A percentile compares a stretch with the other conserved stretches of the same genome.
phyloP scores from a whole-genome alignment of 2,329 filamentous ascomycete species.

The Xylariaceae sp. region DNA sequence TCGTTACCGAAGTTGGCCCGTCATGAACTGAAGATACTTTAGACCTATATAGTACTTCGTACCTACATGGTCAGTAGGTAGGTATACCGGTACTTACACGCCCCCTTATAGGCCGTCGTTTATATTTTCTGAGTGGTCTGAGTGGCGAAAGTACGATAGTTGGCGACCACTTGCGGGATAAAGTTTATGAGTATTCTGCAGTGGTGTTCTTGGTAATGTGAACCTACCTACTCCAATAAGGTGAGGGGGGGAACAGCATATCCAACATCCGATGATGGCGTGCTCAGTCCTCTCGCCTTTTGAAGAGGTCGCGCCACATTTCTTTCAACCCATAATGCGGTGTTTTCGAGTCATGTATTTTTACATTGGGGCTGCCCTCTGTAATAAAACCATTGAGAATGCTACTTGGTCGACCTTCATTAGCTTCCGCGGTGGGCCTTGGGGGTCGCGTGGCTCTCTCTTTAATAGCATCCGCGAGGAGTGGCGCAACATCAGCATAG shows the following conservation, averaged over 20 bases:
- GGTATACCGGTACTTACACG: neutral
- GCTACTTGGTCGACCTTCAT: conserved; percentile 41
- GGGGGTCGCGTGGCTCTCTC: conserved; percentile 55
- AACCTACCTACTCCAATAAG: neutral
- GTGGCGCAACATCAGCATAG: conserved; percentile 80
- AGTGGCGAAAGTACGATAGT: neutral
- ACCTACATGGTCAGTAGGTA: too few relatives aligned
- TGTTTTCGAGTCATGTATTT: conserved; percentile 68
- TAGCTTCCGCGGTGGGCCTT: conserved; percentile 39
- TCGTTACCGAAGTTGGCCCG: conserved; percentile 2
- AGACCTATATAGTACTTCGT: too few relatives aligned
- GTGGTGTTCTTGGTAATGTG: too few relatives aligned
- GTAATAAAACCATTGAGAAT: conserved; percentile 62
- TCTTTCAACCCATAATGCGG: conserved; percentile 82
- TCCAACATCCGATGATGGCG: neutral
- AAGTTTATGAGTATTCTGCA: too few relatives aligned
- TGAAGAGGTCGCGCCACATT: conserved; percentile 79
- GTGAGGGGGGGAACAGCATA: neutral
- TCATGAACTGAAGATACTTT: too few relatives aligned
- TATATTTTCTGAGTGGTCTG: too few relatives aligned
- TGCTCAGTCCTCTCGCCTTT: conserved; percentile 10
- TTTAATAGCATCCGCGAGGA: conserved; percentile 66
- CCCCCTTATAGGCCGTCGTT: neutral
- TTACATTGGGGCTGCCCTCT: conserved; percentile 47
- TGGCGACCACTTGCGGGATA: too few relatives aligned